Percentiles rank a stretch among this genome's conserved stretches.
These are phyloP conservation scores for Rhododendron molle DNA, from an alignment of 148 eudicot species.

Conservation along the genomic window DNA sequence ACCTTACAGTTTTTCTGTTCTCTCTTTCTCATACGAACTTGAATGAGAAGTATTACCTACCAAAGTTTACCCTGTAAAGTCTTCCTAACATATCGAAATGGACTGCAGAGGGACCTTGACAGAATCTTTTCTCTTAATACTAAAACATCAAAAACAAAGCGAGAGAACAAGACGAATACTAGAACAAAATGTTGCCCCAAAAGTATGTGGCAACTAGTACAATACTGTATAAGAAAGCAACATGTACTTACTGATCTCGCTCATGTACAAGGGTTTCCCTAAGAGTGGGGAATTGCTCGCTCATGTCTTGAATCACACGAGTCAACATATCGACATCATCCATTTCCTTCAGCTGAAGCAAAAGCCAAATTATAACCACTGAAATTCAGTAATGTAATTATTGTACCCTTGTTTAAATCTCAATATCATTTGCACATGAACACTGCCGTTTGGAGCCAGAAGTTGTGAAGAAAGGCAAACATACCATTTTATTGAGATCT, in stretches of 20 bases:
- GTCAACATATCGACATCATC: constrained; percentile 90
- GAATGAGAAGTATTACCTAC: background rate
- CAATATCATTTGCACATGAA: background rate
- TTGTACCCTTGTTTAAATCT: no score
- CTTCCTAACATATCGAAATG: background rate
- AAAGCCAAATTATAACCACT: constrained; percentile 21
- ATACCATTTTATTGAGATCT: no score
- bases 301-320: constrained; percentile 89
- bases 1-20: background rate
- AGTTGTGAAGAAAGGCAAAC: no score
- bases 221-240: constrained; percentile 27
- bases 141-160: background rate
- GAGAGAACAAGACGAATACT: background rate
- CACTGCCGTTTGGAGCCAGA: background rate
- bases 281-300: constrained; percentile 80
- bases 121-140: background rate
- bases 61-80: background rate
- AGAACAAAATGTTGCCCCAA: background rate
- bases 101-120: background rate
- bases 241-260: background rate
- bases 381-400: constrained; percentile 2
- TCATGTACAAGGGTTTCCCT: constrained; percentile 96
- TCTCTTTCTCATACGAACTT: background rate
- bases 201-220: background rate
- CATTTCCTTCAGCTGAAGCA: constrained; percentile 78